Percentiles rank a stretch among this genome's conserved stretches.
These are phyloP conservation scores for Aureobasidium mangrovei DNA, from an alignment of 2,329 filamentous ascomycete species.

Conservation along the genomic window DNA sequence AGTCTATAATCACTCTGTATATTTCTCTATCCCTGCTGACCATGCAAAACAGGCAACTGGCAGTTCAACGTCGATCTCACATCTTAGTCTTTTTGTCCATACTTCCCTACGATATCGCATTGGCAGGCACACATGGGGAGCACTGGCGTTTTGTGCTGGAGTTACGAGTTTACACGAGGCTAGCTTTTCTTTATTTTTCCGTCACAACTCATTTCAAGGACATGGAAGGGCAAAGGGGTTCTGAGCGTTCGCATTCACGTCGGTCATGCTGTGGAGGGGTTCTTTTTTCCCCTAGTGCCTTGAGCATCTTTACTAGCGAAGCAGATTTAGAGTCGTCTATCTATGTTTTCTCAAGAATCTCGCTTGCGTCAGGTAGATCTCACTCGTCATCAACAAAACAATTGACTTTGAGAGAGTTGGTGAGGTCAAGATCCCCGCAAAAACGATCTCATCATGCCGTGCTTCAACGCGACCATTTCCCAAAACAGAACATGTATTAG, in stretches of 20 bases:
- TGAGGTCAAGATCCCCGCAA: no score
- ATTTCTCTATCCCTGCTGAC: constrained; percentile 7
- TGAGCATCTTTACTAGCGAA: background rate
- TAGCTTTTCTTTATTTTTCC: background rate
- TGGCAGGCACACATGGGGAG: background rate
- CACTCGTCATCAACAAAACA: no score
- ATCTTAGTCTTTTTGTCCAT: background rate
- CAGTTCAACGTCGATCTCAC: constrained; percentile 23
- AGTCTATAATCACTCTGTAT: constrained; percentile 27
- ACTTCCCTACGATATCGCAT: constrained; percentile 4
- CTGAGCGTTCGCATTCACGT: background rate
- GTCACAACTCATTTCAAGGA: background rate
- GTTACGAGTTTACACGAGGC: background rate
- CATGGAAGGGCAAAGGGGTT: background rate
- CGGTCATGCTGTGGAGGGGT: background rate
- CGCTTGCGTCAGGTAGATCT: background rate
- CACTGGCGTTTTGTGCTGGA: background rate
- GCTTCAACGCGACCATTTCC: background rate
- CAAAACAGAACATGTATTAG: background rate
- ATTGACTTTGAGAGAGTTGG: no score
- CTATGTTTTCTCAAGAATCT: background rate
- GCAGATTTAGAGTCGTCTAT: constrained; percentile 5
- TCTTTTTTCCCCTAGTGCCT: background rate
- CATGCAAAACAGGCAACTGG: constrained; percentile 24
- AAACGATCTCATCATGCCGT: background rate